Conservation (phyloP, 2,329 filamentous ascomycete genomes). For the Chrysoporthe cubensis region DNA sequence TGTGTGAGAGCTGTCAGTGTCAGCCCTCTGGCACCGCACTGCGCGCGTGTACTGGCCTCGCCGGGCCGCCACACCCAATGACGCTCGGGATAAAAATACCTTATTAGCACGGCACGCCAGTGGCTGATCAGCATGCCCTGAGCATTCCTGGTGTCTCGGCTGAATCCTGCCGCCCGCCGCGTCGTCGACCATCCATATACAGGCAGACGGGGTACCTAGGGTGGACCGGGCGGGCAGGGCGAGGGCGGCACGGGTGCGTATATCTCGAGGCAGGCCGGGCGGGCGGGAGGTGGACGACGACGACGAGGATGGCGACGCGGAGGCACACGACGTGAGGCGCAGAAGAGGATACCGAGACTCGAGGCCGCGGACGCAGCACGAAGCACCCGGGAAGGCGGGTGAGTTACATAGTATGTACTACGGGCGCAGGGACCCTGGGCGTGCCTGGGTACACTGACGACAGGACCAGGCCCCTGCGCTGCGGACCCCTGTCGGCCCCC, state of each 20-base stretch:
- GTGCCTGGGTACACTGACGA: neutral
- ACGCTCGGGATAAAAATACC: neutral
- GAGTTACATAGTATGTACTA: neutral
- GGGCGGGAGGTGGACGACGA: neutral
- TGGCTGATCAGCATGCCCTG: neutral
- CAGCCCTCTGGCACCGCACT: neutral
- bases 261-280: neutral
- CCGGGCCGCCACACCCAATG: neutral
- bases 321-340: neutral
- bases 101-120: neutral
- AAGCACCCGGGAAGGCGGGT: neutral
- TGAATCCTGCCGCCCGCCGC: neutral
- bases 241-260: no score
- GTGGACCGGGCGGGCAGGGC: no score
- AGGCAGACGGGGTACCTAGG: no score
- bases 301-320: neutral
- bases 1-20: neutral
- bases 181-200: no score
- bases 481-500: conserved; percentile 1
- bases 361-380: neutral
- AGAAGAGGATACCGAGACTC: neutral
- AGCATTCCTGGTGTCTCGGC: neutral
- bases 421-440: neutral
- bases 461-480: conserved; percentile 3
- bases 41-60: neutral